Conservation (phyloP, 2,329 filamentous ascomycete species). For the Scortechinia acanthostroma region DNA sequence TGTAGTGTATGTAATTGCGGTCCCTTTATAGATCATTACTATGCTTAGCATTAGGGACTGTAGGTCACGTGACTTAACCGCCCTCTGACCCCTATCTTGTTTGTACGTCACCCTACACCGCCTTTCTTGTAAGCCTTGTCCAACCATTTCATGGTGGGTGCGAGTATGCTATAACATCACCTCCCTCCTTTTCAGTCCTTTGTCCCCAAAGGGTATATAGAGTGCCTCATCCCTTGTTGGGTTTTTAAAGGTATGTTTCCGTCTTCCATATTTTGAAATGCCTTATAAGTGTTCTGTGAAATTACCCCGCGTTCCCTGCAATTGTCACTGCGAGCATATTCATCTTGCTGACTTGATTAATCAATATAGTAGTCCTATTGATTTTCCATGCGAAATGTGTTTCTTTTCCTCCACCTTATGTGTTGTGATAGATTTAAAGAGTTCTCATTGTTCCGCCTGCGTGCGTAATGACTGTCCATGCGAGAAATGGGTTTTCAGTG, state of each 20-base stretch:
- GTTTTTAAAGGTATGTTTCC: background rate
- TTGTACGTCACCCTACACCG: no score
- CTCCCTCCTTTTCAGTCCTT: background rate
- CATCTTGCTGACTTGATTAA: background rate
- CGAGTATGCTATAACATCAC: conserved; percentile 1
- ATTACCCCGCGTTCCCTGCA: no score
- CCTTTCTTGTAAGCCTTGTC: no score
- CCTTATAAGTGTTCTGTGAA: no score
- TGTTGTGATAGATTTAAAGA: conserved; percentile 1
- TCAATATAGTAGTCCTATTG: background rate
- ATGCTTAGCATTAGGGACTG: no score
- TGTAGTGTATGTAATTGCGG: no score
- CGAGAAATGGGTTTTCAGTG: background rate
- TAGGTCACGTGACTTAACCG: no score
- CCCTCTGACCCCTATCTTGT: no score
- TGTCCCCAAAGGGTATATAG: background rate
- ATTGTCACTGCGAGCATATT: background rate
- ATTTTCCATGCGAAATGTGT: background rate
- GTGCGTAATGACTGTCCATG: background rate
- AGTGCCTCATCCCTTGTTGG: background rate
- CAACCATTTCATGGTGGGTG: no score
- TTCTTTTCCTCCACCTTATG: background rate
- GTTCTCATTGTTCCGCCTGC: background rate
- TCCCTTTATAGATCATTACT: no score
- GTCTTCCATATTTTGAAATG: background rate